Evolutionary conservation across 2,329 filamentous ascomycete genomes (phyloP).

Genomic region (Aspergillus sp.): DNA sequence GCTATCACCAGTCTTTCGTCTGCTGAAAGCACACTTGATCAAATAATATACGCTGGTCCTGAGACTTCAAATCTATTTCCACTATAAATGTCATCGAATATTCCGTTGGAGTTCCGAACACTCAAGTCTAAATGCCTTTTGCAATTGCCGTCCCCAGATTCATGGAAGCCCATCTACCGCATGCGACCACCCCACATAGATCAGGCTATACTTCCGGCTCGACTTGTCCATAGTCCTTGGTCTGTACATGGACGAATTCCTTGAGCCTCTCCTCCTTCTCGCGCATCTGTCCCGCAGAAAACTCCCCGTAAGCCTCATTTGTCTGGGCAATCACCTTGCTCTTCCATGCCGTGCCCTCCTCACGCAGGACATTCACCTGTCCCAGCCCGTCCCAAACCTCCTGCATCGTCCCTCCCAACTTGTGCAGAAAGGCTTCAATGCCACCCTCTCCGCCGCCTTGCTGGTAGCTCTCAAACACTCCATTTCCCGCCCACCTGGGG

Average conservation of each 20-base stretch:
- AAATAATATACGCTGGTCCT: neutral
- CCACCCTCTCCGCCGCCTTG: conserved; percentile 56
- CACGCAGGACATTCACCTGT: conserved; percentile 29
- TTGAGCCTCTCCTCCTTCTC: conserved; percentile 27
- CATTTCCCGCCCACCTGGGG: conserved; percentile 54
- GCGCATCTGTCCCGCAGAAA: conserved; percentile 15
- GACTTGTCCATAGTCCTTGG: conserved; percentile 10
- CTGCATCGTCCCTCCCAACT: conserved; percentile 56
- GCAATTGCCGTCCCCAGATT: neutral
- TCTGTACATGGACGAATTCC: conserved; percentile 23
- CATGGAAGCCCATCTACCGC: conserved; percentile 1
- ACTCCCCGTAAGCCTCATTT: conserved; percentile 45
- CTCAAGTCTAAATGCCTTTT: neutral
- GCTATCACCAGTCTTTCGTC: neutral
- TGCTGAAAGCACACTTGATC: neutral
- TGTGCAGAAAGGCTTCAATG: conserved; percentile 52
- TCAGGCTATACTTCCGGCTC: neutral
- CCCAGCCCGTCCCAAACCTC: conserved; percentile 54
- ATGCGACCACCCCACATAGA: neutral
- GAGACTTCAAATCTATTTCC: too few species aligned
- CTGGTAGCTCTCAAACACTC: conserved; percentile 59
- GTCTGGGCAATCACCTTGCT: conserved; percentile 45
- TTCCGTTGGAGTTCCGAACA: neutral
- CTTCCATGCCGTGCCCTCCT: conserved; percentile 46
- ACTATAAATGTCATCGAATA: too few species aligned